Conservation (phyloP, 805 yeast species). For the Debaryomyces tyrocola region DNA sequence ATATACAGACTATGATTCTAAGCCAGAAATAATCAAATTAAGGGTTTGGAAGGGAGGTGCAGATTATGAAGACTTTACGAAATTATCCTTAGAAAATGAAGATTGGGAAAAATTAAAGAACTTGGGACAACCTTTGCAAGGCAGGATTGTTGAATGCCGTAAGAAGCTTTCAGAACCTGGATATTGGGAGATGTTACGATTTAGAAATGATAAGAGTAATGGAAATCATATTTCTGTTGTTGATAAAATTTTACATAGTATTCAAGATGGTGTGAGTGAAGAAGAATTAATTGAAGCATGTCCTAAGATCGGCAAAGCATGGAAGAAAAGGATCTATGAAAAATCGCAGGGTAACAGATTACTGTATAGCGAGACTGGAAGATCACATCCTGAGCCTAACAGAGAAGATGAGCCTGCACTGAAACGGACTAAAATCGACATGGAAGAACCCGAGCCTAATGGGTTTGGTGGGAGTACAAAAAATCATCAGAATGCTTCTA, state of each 20-base stretch:
- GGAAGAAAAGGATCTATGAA: constrained; percentile 60
- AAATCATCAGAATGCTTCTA: not conserved
- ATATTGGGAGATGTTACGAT: constrained; percentile 81
- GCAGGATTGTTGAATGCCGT: constrained; percentile 83
- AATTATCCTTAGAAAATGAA: constrained; percentile 58
- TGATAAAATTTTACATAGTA: constrained; percentile 77
- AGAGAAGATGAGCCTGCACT: constrained; percentile 8
- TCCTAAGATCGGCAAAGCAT: constrained; percentile 53
- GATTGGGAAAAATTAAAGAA: constrained; percentile 80
- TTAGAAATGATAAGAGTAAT: constrained; percentile 87
- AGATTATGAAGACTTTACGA: constrained; percentile 65
- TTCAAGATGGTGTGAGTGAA: constrained; percentile 79
- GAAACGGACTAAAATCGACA: constrained; percentile 9
- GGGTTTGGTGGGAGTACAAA: not conserved
- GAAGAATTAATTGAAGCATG: constrained; percentile 69
- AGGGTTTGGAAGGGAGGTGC: constrained; percentile 76
- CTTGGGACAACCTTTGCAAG: constrained; percentile 79
- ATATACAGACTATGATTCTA: constrained; percentile 77
- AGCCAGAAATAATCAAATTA: constrained; percentile 63
- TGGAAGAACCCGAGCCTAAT: constrained; percentile 5
- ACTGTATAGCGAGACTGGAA: not conserved
- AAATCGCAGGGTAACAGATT: constrained; percentile 20
- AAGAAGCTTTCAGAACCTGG: constrained; percentile 55
- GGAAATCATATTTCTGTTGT: constrained; percentile 86
- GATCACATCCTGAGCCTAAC: not conserved